Evolutionary conservation across 1,139 yeast species (phyloP).

Genomic region (Nakaseomyces uthaithaninus): DNA sequence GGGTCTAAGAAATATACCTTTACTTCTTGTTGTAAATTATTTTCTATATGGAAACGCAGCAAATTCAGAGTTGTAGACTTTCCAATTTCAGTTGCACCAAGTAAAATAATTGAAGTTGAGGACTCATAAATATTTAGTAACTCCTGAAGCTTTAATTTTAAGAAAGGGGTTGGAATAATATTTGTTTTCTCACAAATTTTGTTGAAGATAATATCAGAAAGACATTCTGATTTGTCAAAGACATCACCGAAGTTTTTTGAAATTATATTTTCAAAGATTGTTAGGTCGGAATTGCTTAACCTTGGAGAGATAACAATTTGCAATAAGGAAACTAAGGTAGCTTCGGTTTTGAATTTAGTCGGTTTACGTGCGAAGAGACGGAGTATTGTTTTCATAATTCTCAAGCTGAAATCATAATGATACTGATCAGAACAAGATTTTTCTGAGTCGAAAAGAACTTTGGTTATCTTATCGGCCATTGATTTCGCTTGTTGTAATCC

Average conservation of each 20-base stretch:
- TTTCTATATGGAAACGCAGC: conserved; percentile 41
- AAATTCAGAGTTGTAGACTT: conserved; percentile 53
- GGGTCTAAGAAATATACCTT: conserved; percentile 54
- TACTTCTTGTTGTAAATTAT: conserved; percentile 35
- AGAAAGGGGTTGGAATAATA: background rate
- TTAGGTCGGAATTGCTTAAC: background rate
- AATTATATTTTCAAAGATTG: background rate
- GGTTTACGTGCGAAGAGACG: background rate
- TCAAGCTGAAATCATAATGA: conserved; percentile 88
- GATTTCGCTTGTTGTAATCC: conserved; percentile 50
- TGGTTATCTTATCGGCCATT: conserved; percentile 47
- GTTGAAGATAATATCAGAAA: background rate
- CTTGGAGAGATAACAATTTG: background rate
- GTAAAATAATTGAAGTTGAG: conserved; percentile 44
- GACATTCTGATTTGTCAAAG: background rate
- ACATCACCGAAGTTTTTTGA: background rate
- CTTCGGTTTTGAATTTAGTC: background rate
- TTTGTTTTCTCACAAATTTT: background rate
- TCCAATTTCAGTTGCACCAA: conserved; percentile 73
- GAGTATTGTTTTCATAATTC: conserved; percentile 3
- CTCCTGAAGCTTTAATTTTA: background rate
- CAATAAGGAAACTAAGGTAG: background rate
- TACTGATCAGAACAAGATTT: conserved; percentile 42
- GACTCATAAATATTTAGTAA: background rate
- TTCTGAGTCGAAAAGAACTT: conserved; percentile 44